A percentile compares a stretch with the other conserved stretches of the same genome.
phyloP scores from a whole-genome alignment of 1,284 basidiomycete species.

The Exobasidium rhododendri region DNA sequence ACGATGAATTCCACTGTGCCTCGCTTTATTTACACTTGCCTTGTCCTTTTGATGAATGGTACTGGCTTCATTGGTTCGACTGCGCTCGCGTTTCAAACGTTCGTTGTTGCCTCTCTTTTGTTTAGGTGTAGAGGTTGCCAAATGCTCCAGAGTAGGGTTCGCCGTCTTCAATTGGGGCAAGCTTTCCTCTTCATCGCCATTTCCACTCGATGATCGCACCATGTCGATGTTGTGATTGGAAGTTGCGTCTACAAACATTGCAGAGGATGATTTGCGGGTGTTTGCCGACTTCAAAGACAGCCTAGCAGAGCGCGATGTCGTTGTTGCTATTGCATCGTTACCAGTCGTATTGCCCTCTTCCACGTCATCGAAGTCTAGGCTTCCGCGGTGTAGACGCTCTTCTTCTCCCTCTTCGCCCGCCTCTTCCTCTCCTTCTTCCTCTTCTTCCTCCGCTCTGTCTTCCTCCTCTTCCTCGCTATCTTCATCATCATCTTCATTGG shows the following conservation, averaged over 20 bases:
- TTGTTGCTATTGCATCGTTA: neutral
- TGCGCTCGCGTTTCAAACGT: neutral
- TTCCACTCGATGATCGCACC: neutral
- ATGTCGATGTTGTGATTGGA: neutral
- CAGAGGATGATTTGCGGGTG: neutral
- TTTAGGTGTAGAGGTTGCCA: neutral
- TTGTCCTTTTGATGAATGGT: neutral
- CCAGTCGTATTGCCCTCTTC: neutral
- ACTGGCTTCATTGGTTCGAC: neutral
- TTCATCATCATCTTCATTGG: constrained; percentile 2
- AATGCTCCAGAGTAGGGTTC: neutral
- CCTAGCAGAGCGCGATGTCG: no score
- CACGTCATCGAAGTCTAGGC: neutral
- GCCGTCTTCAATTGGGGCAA: neutral
- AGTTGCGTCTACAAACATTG: neutral
- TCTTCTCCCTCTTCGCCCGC: neutral
- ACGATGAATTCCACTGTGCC: neutral
- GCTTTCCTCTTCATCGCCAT: neutral
- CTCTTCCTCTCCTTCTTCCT: neutral
- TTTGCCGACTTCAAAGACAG: neutral
- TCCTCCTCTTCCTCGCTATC: neutral
- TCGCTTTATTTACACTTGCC: neutral
- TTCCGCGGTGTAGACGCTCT: neutral
- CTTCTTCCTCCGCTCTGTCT: neutral
- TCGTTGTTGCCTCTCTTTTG: neutral